These are phyloP conservation scores for Bryoerythrophyllum caledonicum DNA, from an alignment of 225 moss, liverwort and hornwort genomes.

Conservation along the genomic window DNA sequence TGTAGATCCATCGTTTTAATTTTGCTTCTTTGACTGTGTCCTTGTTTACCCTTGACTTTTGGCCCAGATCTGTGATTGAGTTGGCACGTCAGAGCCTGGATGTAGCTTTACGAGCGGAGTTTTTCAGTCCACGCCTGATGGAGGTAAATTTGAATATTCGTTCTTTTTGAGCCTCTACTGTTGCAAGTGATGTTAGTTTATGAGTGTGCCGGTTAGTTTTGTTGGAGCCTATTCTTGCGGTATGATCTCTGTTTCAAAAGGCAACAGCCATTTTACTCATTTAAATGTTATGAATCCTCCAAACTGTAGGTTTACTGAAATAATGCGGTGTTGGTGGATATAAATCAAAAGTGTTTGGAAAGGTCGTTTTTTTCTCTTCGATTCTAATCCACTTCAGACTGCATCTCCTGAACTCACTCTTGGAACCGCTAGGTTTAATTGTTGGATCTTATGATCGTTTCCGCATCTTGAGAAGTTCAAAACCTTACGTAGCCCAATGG, in stretches of 20 bases:
- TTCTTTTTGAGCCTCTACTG: background rate
- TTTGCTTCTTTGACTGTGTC: background rate
- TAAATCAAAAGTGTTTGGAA: background rate
- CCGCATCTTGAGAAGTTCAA: conserved; percentile 10
- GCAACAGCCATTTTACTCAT: background rate
- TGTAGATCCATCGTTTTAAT: background rate
- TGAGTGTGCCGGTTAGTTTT: conserved; percentile 4
- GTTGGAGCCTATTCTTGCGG: conserved; percentile 11
- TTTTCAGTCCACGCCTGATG: conserved; percentile 97
- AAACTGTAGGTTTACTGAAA: background rate
- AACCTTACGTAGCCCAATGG: background rate
- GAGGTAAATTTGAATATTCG: conserved; percentile 48
- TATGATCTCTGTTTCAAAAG: conserved; percentile 15
- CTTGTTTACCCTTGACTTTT: conserved; percentile 13
- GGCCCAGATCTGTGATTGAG: conserved; percentile 75
- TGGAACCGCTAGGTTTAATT: background rate
- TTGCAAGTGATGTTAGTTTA: conserved; percentile 18
- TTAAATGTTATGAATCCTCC: conserved; percentile 4
- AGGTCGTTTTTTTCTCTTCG: background rate
- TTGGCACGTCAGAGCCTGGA: conserved; percentile 89
- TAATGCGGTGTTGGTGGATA: background rate
- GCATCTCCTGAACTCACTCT: background rate
- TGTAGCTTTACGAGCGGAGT: conserved; percentile 60
- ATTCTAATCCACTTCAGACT: background rate
- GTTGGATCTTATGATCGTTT: conserved; percentile 16